Evolutionary conservation across 257 asterid species (phyloP).

Genomic region (Perilla frutescens): DNA sequence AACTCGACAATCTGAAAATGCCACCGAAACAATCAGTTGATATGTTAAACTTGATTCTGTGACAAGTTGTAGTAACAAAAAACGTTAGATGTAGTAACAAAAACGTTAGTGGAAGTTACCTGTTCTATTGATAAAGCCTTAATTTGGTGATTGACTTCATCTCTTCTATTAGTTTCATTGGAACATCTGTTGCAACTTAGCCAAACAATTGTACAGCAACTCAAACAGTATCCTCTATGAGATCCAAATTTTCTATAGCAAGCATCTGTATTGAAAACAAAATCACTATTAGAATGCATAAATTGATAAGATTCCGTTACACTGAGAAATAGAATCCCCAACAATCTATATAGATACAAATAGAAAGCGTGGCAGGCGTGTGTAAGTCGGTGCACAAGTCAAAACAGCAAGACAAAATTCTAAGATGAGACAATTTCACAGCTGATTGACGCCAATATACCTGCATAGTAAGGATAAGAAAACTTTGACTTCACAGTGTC

Average conservation of each 20-base stretch:
- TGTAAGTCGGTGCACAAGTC: neutral
- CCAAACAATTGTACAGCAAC: conserved; percentile 72
- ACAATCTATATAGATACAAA: too few relatives aligned
- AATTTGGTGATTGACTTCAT: conserved; percentile 44
- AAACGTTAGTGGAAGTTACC: conserved; percentile 41
- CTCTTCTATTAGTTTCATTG: conserved; percentile 30
- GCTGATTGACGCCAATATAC: neutral
- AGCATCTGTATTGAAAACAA: conserved; percentile 46
- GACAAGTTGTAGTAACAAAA: neutral
- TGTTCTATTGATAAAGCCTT: conserved; percentile 56
- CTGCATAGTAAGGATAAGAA: neutral
- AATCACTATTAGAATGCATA: neutral
- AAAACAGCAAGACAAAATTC: neutral
- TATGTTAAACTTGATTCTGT: neutral
- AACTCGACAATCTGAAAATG: conserved; percentile 63
- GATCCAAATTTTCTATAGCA: conserved; percentile 46
- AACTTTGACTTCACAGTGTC: neutral
- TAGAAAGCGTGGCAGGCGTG: neutral
- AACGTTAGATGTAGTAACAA: neutral
- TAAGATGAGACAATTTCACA: neutral
- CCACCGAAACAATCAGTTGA: conserved; percentile 24
- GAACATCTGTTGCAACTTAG: conserved; percentile 52
- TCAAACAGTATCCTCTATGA: conserved; percentile 69
- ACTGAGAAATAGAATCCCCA: neutral
- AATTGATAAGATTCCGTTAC: neutral